Percentiles rank a stretch among this genome's conserved stretches.
Conservation (phyloP, 441 rosid genomes). For the Adansonia grandidieri region DNA sequence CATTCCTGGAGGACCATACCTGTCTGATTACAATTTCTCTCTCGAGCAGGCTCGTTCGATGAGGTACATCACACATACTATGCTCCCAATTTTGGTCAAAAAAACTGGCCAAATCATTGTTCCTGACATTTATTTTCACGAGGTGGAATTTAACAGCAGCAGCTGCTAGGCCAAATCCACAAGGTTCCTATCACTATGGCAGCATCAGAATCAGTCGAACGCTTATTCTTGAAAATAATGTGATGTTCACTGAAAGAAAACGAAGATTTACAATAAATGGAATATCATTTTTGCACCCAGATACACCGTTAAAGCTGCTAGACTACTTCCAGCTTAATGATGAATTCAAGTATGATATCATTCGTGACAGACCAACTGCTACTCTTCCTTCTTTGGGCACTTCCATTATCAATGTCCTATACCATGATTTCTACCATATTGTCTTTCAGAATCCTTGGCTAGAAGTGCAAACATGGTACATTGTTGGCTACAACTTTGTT, state of each 20-base stretch:
- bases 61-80: slow-evolving; percentile 24
- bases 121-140: background rate
- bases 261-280: slow-evolving; percentile 37
- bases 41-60: slow-evolving; percentile 40
- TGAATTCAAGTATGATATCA: background rate
- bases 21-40: slow-evolving; percentile 36
- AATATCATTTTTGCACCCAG: slow-evolving; percentile 37
- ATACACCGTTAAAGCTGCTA: slow-evolving; percentile 39
- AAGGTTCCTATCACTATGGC: slow-evolving; percentile 47
- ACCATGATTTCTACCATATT: slow-evolving; percentile 37
- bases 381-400: slow-evolving; percentile 16
- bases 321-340: slow-evolving; percentile 28
- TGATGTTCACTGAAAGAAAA: slow-evolving; percentile 23
- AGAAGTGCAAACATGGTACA: slow-evolving; percentile 44
- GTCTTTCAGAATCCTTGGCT: slow-evolving; percentile 38
- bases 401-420: slow-evolving; percentile 29
- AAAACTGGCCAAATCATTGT: slow-evolving; percentile 2
- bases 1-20: slow-evolving; percentile 33
- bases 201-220: slow-evolving; percentile 32
- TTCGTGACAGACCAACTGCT: slow-evolving; percentile 20
- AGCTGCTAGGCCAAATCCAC: slow-evolving; percentile 49
- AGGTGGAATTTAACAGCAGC: slow-evolving; percentile 42
- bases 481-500: slow-evolving; percentile 47
- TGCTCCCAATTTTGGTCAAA: background rate
- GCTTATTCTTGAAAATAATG: slow-evolving; percentile 36